Evolutionary conservation across 1,284 basidiomycete genomes (phyloP), one percentile per base, ranked within the genome.

Genomic region (Ustilago bromivora): DNA sequence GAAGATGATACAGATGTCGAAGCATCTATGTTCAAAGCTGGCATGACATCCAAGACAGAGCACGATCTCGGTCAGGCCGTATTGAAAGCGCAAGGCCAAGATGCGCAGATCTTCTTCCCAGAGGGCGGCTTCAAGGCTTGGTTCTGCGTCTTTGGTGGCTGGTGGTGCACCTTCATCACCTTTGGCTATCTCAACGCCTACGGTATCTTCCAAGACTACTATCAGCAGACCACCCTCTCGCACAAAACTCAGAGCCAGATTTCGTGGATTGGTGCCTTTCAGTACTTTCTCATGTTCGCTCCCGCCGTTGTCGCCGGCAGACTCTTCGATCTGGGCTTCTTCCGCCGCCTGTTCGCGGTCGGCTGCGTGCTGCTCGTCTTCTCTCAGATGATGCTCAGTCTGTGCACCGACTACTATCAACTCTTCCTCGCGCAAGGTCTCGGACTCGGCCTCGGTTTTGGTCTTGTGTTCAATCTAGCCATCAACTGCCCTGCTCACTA

Each of bases 341-440:
- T 80, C 35, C 68, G 73, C 9, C 59, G 69, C 10, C 53, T 81
- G 2, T 69, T 76, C 32, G 13, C 61, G 2, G 19, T 61, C 3
- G 79, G 79, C 31, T 64, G 77, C 47, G 57, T 75, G 2, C 52
- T 82, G 15, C 47, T 82, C 19, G 68, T 76, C 47, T 68, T 81
- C 15, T 70, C 65, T 15, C 66, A 75, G 55, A 81, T 84, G 76
- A 79, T 84, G 81, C 57, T 77, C 34, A 82, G 81, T 47, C 61
- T 84, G 2, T 78, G 66, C 17, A 77, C 57, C n/a, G 61, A 71
- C 28, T 82, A 79, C 56, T 84, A 75, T 47, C 81, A 82, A 61
- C 60, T 82, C 59, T 76, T 84, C 54, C 73, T 84, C 19, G 63
- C 79, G 0, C 79, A 84, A 43, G 82, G 82, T 3, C 55, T 84